Evolutionary conservation across 768 basidiomycete genomes (phyloP).

Genomic region (Termitomyces heimii): DNA sequence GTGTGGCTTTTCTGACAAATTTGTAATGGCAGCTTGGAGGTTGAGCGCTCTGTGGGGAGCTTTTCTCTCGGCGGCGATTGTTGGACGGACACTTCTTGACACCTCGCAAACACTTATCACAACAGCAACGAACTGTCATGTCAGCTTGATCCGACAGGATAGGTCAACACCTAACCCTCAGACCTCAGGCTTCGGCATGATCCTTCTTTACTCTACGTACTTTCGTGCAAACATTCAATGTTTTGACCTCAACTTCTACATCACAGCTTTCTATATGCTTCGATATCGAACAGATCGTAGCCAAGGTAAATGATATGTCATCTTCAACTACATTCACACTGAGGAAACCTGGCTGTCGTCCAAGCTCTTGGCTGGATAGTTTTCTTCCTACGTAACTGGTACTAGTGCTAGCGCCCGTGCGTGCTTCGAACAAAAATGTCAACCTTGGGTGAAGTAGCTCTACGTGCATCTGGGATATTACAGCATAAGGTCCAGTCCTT

Average conservation of each 20-base stretch:
- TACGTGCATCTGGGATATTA: neutral
- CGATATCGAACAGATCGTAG: neutral
- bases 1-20: constrained; percentile 7
- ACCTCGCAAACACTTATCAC: neutral
- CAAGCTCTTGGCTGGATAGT: no score
- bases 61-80: constrained; percentile 2
- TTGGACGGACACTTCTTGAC: constrained; percentile 1
- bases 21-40: constrained; percentile 1
- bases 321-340: neutral
- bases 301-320: neutral
- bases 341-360: no score
- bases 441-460: neutral
- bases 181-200: neutral
- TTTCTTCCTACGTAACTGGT: no score
- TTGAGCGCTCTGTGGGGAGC: constrained; percentile 1
- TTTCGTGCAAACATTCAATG: neutral
- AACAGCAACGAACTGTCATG: constrained; percentile 4
- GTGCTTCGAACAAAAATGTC: neutral
- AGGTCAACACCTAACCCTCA: neutral
- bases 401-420: neutral
- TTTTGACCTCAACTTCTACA: neutral
- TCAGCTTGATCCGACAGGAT: constrained; percentile 7
- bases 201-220: neutral
- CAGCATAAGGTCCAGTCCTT: neutral
- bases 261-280: neutral